Evolutionary conservation across 1,284 basidiomycete genomes (phyloP), one percentile per base, ranked within the genome.

Genomic region (Ustilago bromivora): DNA sequence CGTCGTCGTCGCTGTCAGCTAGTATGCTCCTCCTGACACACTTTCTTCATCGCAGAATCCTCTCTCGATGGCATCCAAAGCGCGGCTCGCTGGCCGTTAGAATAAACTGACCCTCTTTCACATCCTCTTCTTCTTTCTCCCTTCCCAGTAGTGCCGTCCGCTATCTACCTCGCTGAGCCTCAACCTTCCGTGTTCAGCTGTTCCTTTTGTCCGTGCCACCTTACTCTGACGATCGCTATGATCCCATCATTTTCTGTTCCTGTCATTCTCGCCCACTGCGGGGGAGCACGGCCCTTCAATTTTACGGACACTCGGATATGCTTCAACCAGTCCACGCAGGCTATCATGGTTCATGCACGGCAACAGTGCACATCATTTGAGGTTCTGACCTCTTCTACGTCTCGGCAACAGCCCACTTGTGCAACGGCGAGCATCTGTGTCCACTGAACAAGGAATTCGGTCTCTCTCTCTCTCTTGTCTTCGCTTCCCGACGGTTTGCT

Each of bases 261-360:
- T 55, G 38, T 31, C 40, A 57, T 57, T 15, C 13, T 46, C 7
- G 8, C 12, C 34, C 40, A 15, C 3, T 41, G 56, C n/a, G 40
- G 40, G 41, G 41, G 41, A 46, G 56, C 56, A 57, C 40, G 56
- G 56, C 35, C 28, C 40, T 35, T 53, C 15, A 17, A 40, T 40
- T 17, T 40, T 2, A 17, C 38, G 4, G 38, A 11, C 10, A 2
- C 15, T 10, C 4, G 10, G 38, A 10, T 40, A 10, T 40, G 38
- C 15, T 17, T 23, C 46, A 49, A 49, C n/a, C n/a, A 23, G 3
- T 28, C 23, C 23, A 28, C 3, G 23, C 23, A 28, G 23, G 23
- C 23, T 28, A 28, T 3, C 23, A 28, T 28, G 23, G 23, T 28
- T 28, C 23, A 28, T 28, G 23, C 23, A 28, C 23, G 3, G 23